Evolutionary conservation across 805 yeast species (phyloP).

Genomic region (Candida manassasensis): DNA sequence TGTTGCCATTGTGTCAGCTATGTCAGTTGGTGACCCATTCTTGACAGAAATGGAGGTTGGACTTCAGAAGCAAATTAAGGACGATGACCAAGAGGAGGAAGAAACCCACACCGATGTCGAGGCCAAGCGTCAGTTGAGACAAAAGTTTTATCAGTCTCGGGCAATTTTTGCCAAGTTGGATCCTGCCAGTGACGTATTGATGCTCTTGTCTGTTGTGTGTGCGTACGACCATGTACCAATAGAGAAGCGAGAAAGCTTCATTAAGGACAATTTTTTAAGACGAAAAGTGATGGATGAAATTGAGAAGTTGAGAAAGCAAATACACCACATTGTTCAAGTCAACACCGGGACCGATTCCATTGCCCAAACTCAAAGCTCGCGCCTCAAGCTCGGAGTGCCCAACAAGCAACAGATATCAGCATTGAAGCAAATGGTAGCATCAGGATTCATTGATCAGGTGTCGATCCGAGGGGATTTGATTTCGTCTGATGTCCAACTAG

Average conservation of each 20-base stretch:
- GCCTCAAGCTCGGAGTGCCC: slow-evolving; percentile 62
- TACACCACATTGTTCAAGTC: slow-evolving; percentile 66
- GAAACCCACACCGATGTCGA: slow-evolving; percentile 35
- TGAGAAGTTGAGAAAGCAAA: slow-evolving; percentile 71
- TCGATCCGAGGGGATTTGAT: slow-evolving; percentile 78
- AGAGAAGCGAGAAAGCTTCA: slow-evolving; percentile 43
- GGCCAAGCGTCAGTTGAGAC: slow-evolving; percentile 36
- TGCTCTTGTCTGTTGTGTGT: slow-evolving; percentile 75
- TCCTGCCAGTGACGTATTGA: slow-evolving; percentile 67
- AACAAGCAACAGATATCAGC: slow-evolving; percentile 64
- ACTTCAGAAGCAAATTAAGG: slow-evolving; percentile 21
- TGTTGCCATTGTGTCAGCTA: slow-evolving; percentile 86
- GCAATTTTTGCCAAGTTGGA: slow-evolving; percentile 65
- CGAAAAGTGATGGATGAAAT: slow-evolving; percentile 84
- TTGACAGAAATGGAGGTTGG: slow-evolving; percentile 72
- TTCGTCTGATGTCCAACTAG: slow-evolving; percentile 55
- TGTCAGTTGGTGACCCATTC: slow-evolving; percentile 93
- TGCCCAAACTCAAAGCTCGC: slow-evolving; percentile 43
- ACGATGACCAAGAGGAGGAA: slow-evolving; percentile 33
- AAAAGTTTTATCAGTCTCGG: slow-evolving; percentile 55
- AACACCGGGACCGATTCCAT: slow-evolving; percentile 58
- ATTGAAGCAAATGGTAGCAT: slow-evolving; percentile 84
- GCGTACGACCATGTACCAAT: slow-evolving; percentile 74
- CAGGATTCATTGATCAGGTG: slow-evolving; percentile 89
- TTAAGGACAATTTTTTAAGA: slow-evolving; percentile 62